Percentiles rank a stretch among this genome's conserved stretches.
These are phyloP conservation scores for Colletotrichum sublineola DNA, from an alignment of 2,329 filamentous ascomycete genomes.

Conservation along the genomic window DNA sequence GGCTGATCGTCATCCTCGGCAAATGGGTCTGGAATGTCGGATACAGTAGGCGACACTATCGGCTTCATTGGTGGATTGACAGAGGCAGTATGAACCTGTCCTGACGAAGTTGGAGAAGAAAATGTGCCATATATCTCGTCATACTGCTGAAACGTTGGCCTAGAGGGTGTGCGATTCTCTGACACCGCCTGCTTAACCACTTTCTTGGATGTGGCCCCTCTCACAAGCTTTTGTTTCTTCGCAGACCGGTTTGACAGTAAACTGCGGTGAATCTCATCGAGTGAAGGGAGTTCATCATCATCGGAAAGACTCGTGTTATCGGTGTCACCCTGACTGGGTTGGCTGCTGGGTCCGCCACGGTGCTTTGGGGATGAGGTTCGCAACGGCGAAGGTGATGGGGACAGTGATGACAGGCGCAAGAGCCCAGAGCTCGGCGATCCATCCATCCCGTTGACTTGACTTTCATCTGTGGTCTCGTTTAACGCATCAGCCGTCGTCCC, in stretches of 20 bases:
- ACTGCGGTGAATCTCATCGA: slow-evolving; percentile 48
- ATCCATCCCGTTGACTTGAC: slow-evolving; percentile 46
- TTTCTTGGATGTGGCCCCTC: not conserved
- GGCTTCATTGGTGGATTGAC: not conserved
- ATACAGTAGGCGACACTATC: not conserved
- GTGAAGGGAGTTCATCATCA: slow-evolving; percentile 53
- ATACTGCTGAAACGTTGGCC: slow-evolving; percentile 31
- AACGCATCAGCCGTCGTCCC: slow-evolving; percentile 48
- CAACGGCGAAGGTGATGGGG: slow-evolving; percentile 22
- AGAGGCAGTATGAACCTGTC: not conserved
- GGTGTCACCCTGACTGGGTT: slow-evolving; percentile 52
- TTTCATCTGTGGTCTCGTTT: slow-evolving; percentile 52
- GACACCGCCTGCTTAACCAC: not conserved
- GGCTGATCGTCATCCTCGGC: not conserved
- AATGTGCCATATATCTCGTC: slow-evolving; percentile 30
- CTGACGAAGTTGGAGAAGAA: slow-evolving; percentile 22
- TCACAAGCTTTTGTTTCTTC: slow-evolving; percentile 19
- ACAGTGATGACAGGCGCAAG: slow-evolving; percentile 13
- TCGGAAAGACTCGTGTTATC: slow-evolving; percentile 55
- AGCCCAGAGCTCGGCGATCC: not conserved
- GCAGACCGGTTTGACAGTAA: slow-evolving; percentile 8
- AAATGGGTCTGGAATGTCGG: not conserved
- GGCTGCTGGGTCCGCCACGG: slow-evolving; percentile 50
- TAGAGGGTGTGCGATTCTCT: not conserved
- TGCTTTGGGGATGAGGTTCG: slow-evolving; percentile 41